Evolutionary conservation across 106 monocot genomes (phyloP).

Genomic region (Dioscorea zingiberensis): DNA sequence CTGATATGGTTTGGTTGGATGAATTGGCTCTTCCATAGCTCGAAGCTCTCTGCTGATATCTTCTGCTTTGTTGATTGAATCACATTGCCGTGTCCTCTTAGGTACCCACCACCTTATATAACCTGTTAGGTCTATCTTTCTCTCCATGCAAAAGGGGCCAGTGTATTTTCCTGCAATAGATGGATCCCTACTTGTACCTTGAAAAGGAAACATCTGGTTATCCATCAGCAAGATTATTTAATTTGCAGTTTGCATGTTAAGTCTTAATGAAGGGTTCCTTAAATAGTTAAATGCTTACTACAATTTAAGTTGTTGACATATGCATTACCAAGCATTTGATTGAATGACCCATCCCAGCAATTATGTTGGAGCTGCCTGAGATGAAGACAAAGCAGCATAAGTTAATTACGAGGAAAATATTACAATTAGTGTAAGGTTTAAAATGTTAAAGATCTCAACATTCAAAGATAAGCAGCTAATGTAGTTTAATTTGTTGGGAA

Average conservation of each 20-base stretch:
- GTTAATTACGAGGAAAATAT: too few relatives aligned
- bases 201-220: constrained; percentile 5
- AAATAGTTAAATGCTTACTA: constrained; percentile 15
- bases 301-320: constrained; percentile 26
- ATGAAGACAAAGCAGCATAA: neutral
- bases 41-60: constrained; percentile 57
- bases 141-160: constrained; percentile 48
- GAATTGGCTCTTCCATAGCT: constrained; percentile 40
- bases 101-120: constrained; percentile 89
- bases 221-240: neutral
- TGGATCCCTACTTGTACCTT: constrained; percentile 45
- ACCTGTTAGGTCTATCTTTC: constrained; percentile 78
- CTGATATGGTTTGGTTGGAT: constrained; percentile 65
- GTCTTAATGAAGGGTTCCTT: neutral
- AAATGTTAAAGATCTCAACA: too few relatives aligned
- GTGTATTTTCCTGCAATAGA: constrained; percentile 43
- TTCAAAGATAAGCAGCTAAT: too few relatives aligned
- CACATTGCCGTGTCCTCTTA: constrained; percentile 39
- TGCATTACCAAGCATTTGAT: constrained; percentile 61
- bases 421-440: too few relatives aligned
- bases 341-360: constrained; percentile 64
- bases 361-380: constrained; percentile 60
- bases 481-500: too few relatives aligned
- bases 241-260: neutral
- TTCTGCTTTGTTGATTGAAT: constrained; percentile 30